A percentile compares a stretch with the other conserved stretches of the same genome.
Evolutionary conservation across 768 basidiomycete genomes (phyloP).

Genomic region (Auricularia cornea): DNA sequence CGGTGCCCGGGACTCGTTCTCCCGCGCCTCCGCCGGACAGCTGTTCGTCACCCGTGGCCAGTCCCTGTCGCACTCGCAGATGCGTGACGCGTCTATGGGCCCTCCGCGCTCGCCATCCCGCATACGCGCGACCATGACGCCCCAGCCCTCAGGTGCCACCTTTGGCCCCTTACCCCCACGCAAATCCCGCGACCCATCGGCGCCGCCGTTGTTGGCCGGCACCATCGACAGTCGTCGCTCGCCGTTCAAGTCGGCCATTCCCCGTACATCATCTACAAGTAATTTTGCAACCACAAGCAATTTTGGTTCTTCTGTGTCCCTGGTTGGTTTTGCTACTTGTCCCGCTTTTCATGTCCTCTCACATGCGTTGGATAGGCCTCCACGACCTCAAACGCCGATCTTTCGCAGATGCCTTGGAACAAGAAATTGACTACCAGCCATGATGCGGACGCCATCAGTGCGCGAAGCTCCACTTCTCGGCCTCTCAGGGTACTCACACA

Average conservation of each 20-base stretch:
- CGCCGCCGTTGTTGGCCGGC: slow-evolving; percentile 58
- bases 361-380: neutral
- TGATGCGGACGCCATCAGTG: neutral
- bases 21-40: neutral
- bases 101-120: slow-evolving; percentile 45
- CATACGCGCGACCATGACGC: slow-evolving; percentile 62
- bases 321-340: neutral
- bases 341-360: neutral
- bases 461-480: neutral
- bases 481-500: neutral
- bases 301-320: neutral
- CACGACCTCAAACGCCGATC: neutral
- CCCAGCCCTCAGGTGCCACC: slow-evolving; percentile 42
- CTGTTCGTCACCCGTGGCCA: neutral
- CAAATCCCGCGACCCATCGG: slow-evolving; percentile 42
- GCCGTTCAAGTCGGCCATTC: neutral
- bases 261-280: neutral
- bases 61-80: neutral
- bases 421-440: neutral
- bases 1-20: neutral
- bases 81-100: slow-evolving; percentile 39
- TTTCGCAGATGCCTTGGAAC: neutral
- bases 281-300: neutral
- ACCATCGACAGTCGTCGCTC: neutral
- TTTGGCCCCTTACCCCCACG: slow-evolving; percentile 23